Evolutionary conservation across 345 rosid genomes (phyloP).

Genomic region (Cardiospermum halicacabum): DNA sequence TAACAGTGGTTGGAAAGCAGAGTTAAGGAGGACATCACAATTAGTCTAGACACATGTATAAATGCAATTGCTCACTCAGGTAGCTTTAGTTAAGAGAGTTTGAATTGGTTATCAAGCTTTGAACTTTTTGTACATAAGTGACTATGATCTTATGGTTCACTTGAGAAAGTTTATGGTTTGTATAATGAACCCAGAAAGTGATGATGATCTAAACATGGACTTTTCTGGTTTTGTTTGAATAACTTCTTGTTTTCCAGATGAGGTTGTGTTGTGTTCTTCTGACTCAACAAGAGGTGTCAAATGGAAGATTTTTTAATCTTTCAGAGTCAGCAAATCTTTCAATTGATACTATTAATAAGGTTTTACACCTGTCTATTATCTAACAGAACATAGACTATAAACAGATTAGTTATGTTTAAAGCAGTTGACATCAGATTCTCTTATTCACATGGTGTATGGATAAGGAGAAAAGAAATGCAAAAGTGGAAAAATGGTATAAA

Average conservation of each 20-base stretch:
- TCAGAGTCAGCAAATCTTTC: neutral
- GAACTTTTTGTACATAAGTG: neutral
- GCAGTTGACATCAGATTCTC: conserved; percentile 12
- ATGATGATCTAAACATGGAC: neutral
- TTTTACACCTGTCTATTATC: neutral
- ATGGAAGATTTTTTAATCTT: neutral
- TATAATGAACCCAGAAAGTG: neutral
- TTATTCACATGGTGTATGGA: conserved; percentile 9
- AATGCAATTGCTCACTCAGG: neutral
- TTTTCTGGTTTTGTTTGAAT: neutral
- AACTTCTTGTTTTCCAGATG: neutral
- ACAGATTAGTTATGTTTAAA: neutral
- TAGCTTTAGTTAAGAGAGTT: conserved; percentile 2
- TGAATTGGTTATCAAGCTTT: neutral
- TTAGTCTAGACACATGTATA: neutral
- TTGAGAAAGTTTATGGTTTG: neutral
- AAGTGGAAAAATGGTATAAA: neutral
- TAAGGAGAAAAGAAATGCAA: neutral
- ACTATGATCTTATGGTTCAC: neutral
- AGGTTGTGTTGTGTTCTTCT: neutral
- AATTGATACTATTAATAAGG: neutral
- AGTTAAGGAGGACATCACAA: conserved; percentile 21
- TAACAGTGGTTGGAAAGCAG: conserved; percentile 52
- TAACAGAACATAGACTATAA: neutral
- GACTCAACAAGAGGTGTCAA: neutral